Evolutionary conservation across 495 filamentous ascomycete genomes (phyloP).

Genomic region (Aspergillus kassunensis): DNA sequence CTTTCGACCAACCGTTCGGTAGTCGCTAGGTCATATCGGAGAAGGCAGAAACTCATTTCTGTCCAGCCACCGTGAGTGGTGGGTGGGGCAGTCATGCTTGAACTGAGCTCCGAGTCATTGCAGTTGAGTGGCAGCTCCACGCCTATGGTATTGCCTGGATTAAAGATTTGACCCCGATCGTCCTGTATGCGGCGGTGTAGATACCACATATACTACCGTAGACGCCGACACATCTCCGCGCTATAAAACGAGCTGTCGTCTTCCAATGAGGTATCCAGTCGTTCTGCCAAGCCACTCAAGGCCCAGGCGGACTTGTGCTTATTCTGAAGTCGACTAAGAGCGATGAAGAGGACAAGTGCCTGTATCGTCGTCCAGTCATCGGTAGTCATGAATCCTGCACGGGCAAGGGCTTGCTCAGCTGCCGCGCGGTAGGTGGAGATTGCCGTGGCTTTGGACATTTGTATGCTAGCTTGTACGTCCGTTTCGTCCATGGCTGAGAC

Average conservation of each 20-base stretch:
- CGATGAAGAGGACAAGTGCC: conserved; percentile 10
- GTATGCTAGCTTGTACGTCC: background rate
- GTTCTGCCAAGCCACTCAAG: conserved; percentile 5
- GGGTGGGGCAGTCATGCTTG: background rate
- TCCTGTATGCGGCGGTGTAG: conserved; percentile 8
- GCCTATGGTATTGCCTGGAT: background rate
- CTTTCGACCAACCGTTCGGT: background rate
- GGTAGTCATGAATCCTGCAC: conserved; percentile 3
- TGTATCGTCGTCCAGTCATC: conserved; percentile 6
- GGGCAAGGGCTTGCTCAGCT: conserved; percentile 7
- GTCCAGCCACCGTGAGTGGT: conserved; percentile 5
- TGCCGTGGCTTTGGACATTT: conserved; percentile 6
- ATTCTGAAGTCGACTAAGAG: conserved; percentile 1
- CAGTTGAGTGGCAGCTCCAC: conserved; percentile 5
- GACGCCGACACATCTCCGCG: conserved; percentile 6
- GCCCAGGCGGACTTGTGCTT: conserved; percentile 8
- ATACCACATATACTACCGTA: conserved; percentile 15
- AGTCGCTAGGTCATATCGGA: conserved; percentile 9
- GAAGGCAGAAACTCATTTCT: conserved; percentile 11
- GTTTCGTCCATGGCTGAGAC: conserved; percentile 1
- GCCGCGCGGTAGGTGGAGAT: background rate
- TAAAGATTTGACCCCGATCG: conserved; percentile 5
- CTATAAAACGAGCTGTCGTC: background rate
- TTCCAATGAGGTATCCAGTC: conserved; percentile 2
- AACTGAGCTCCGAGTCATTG: conserved; percentile 1